Evolutionary conservation across 2,329 filamentous ascomycete species (phyloP), one percentile per base, ranked within the genome.

Genomic region (Metarhizium brunneum): DNA sequence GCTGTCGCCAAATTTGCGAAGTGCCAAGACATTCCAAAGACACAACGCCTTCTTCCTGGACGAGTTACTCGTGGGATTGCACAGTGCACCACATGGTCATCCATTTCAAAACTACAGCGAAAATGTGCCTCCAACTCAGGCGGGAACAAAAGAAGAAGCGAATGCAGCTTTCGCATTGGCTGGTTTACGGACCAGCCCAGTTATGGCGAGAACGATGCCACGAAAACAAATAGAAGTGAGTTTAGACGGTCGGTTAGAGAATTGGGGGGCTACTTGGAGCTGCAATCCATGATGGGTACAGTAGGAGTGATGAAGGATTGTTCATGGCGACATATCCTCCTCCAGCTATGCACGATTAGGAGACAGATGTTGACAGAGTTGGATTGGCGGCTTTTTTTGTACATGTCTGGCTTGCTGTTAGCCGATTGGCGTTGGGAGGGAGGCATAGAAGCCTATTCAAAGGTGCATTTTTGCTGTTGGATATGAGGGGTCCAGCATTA

Each of bases 1-100:
- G 1, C 61, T 71, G 32, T 71, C 69, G 16, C 60, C 64, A 11
- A 71, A 71, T 49, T 53, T 67, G 56, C 63, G 66, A 3, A 62
- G 56, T 32, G 59, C 58, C 4, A 57, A 48, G 38, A 38, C 50
- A 13, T 64, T 62, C 40, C 57, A 57, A 7, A 61, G 56, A 32
- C 55, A 55, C 20, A 59, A 68, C 6, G 57, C 62, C 4, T 65
- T 67, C 47, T 64, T 59, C 48, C 36, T 63, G 7, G 57, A 63
- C 8, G 61, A 66, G 20, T 52, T 63, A 2, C 36, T 66, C 13
- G 59, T 62, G 7, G 54, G 55, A 4, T 57, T 63, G 8, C 53
- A 62, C 36, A 60, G 61, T 47, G 53, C 59, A 4, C 60, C 59
- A 5, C 53, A 14, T 58, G 63, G 45, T 48, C 58, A 45, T 4